Evolutionary conservation across 441 rosid species (phyloP).

Genomic region (Brassica hybrid): DNA sequence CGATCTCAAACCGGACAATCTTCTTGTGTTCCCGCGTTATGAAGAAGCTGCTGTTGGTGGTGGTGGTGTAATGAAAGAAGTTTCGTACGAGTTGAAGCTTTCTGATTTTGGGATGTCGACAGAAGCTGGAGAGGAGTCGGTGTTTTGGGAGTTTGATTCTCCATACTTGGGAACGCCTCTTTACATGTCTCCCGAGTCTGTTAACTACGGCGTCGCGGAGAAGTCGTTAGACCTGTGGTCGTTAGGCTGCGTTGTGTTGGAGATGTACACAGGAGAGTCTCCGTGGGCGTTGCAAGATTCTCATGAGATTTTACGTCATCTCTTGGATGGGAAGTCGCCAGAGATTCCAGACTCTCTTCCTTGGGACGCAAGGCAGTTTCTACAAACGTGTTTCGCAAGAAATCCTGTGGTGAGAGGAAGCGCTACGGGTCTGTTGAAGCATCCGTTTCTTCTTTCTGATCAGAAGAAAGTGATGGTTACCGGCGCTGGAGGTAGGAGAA

Average conservation of each 20-base stretch:
- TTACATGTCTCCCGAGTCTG: constrained; percentile 37
- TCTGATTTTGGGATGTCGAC: constrained; percentile 37
- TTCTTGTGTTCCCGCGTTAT: constrained; percentile 30
- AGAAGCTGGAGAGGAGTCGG: neutral
- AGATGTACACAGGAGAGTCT: constrained; percentile 21
- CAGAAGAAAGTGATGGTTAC: constrained; percentile 18
- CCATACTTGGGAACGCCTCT: constrained; percentile 28
- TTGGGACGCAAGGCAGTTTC: constrained; percentile 27
- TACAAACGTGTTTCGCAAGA: constrained; percentile 30
- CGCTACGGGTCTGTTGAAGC: constrained; percentile 15
- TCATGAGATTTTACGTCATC: neutral
- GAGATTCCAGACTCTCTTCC: constrained; percentile 28
- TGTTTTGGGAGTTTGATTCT: constrained; percentile 9
- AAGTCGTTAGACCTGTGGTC: constrained; percentile 39
- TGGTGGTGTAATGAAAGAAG: neutral
- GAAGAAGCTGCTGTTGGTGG: neutral
- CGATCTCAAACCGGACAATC: constrained; percentile 36
- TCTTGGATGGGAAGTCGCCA: constrained; percentile 20
- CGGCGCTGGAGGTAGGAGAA: constrained; percentile 28
- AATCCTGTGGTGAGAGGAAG: constrained; percentile 25
- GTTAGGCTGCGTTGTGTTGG: constrained; percentile 34
- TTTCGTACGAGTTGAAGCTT: constrained; percentile 30
- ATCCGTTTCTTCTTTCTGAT: constrained; percentile 17
- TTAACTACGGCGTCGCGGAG: constrained; percentile 10
- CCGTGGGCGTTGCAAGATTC: constrained; percentile 15